Evolutionary conservation across 2,329 filamentous ascomycete genomes (phyloP).

Genomic region (Aspergillus neoniger): DNA sequence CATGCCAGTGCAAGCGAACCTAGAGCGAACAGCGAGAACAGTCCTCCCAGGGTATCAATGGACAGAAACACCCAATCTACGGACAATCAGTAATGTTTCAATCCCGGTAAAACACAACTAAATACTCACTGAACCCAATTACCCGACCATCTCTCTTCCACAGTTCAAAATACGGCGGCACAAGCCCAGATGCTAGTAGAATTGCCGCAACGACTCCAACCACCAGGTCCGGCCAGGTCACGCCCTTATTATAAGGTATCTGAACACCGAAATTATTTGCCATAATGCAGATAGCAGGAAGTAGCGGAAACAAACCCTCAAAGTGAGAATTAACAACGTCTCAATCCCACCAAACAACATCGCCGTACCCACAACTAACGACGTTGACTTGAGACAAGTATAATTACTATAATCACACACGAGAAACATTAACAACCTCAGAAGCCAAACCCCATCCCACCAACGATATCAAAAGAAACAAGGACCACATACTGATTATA

Average conservation of each 20-base stretch:
- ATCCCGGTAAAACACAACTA: no score
- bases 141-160: slow-evolving; percentile 64
- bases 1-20: slow-evolving; percentile 41
- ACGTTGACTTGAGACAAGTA: slow-evolving; percentile 51
- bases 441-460: no score
- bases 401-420: slow-evolving; percentile 21
- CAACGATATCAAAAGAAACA: no score
- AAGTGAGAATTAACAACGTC: slow-evolving; percentile 57
- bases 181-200: slow-evolving; percentile 57
- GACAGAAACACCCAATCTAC: slow-evolving; percentile 58
- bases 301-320: slow-evolving; percentile 47
- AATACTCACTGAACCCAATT: slow-evolving; percentile 58
- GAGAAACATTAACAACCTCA: slow-evolving; percentile 8
- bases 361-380: slow-evolving; percentile 45
- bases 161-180: slow-evolving; percentile 64
- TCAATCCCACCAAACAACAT: slow-evolving; percentile 56
- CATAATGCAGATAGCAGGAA: neutral
- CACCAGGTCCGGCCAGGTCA: slow-evolving; percentile 56
- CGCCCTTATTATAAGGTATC: slow-evolving; percentile 57
- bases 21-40: slow-evolving; percentile 65
- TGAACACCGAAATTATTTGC: slow-evolving; percentile 24
- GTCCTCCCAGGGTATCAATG: slow-evolving; percentile 62
- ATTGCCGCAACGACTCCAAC: slow-evolving; percentile 62
- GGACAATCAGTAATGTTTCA: neutral
- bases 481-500: slow-evolving; percentile 49